phyloP scores from a whole-genome alignment of 2,329 filamentous ascomycete species.

The Colletotrichum kahawae region DNA sequence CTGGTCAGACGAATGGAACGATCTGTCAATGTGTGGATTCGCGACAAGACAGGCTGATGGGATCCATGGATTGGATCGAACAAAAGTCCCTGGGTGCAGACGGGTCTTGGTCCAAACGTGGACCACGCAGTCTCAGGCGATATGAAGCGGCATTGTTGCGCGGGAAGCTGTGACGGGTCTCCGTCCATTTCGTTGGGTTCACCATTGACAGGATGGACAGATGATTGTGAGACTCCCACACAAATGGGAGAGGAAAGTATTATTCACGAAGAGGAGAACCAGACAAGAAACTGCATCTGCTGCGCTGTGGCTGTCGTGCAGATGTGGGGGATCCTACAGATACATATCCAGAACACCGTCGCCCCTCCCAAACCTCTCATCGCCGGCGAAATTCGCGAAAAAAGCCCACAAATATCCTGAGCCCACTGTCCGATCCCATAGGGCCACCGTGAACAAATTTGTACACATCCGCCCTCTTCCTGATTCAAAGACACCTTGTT shows the following conservation, averaged over 20 bases:
- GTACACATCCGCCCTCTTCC: not conserved
- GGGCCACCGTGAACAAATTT: not conserved
- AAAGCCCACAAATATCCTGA: not conserved
- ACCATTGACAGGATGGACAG: not conserved
- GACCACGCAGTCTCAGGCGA: not conserved
- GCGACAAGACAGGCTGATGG: not conserved
- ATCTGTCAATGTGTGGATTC: not conserved
- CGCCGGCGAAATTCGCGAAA: not conserved
- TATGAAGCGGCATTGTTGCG: accelerated
- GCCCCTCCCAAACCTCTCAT: not conserved
- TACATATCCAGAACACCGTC: conserved; percentile 24
- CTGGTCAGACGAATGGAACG: not conserved
- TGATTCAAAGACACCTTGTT: not conserved
- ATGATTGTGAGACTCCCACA: not conserved
- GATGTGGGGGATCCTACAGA: conserved; percentile 18
- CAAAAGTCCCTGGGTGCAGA: not conserved
- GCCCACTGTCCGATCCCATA: not conserved
- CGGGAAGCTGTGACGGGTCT: not conserved
- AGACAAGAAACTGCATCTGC: conserved; percentile 7
- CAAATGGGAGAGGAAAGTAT: not conserved
- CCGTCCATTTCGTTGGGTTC: not conserved
- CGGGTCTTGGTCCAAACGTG: not conserved
- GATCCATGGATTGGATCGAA: not conserved
- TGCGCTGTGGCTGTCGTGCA: not conserved
- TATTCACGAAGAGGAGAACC: conserved; percentile 8